phyloP scores from a whole-genome alignment of 2,329 filamentous ascomycete species.

The Fonsecaea nubica region DNA sequence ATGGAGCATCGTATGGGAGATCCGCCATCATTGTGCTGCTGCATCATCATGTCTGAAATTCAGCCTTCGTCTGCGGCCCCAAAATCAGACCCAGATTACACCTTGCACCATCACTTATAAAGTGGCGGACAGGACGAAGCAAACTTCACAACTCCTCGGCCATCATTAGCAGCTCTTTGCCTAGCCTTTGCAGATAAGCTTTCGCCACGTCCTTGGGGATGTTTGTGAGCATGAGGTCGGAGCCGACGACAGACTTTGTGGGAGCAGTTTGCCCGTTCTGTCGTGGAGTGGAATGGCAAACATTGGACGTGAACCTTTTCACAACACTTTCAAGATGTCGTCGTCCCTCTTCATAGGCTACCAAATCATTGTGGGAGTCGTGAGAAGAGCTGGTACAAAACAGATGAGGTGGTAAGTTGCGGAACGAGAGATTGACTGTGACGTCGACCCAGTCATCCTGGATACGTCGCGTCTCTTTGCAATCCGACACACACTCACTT shows the following conservation, averaged over 20 bases:
- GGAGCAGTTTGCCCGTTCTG: not conserved
- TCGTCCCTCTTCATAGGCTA: slow-evolving; percentile 80
- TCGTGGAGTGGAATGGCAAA: not conserved
- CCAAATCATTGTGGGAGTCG: slow-evolving; percentile 84
- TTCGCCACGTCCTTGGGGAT: slow-evolving; percentile 69
- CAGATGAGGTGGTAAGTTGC: slow-evolving; percentile 64
- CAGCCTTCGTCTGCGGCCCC: not conserved
- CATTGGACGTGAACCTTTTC: slow-evolving; percentile 23
- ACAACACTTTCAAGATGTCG: slow-evolving; percentile 71
- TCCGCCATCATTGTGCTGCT: not conserved
- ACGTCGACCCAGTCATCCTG: slow-evolving; percentile 60
- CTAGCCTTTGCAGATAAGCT: slow-evolving; percentile 77
- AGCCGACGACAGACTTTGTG: not conserved
- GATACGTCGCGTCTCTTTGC: not conserved
- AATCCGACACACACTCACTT: slow-evolving; percentile 3
- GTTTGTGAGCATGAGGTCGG: slow-evolving; percentile 46
- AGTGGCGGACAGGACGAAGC: not conserved
- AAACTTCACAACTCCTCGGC: slow-evolving; percentile 33
- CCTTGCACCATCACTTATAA: not conserved
- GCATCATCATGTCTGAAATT: not conserved
- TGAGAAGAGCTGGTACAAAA: slow-evolving; percentile 79
- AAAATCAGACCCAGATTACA: not conserved
- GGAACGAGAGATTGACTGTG: slow-evolving; percentile 86
- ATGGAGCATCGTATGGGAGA: not conserved
- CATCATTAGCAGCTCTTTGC: slow-evolving; percentile 66